Conservation (phyloP, 164 flowering plant genomes). For the Sedum album region DNA sequence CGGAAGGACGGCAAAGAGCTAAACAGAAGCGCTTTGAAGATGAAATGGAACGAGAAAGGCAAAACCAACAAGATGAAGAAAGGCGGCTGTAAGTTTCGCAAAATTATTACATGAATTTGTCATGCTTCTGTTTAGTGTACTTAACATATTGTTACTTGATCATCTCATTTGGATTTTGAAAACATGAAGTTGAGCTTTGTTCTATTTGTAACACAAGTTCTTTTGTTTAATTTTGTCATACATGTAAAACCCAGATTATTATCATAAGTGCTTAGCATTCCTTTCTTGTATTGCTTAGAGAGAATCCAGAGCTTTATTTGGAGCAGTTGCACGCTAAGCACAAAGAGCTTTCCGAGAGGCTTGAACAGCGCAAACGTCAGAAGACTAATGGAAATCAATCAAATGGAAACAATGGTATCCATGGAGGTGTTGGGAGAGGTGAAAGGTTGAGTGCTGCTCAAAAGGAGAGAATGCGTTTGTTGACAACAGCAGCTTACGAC, state of each 20-base stretch:
- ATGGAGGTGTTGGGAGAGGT: not conserved
- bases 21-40: constrained; percentile 85
- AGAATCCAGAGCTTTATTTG: constrained; percentile 85
- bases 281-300: constrained; percentile 31
- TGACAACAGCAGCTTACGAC: constrained; percentile 69
- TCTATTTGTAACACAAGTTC: not conserved
- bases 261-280: not conserved
- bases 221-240: not conserved
- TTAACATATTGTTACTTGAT: not conserved
- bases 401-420: constrained; percentile 49
- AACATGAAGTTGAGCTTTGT: not conserved
- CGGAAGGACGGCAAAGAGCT: constrained; percentile 88
- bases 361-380: constrained; percentile 80
- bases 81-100: constrained; percentile 61
- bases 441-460: constrained; percentile 81
- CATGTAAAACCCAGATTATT: not conserved
- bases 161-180: not conserved
- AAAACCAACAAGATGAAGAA: constrained; percentile 74
- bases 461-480: constrained; percentile 94
- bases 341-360: constrained; percentile 67
- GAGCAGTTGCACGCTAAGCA: constrained; percentile 67
- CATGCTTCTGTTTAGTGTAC: not conserved
- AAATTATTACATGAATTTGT: not conserved
- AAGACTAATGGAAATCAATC: constrained; percentile 68
- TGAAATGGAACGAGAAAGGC: constrained; percentile 66